phyloP scores from a whole-genome alignment of 2,329 filamentous ascomycete genomes.

The Alternaria infectoria region DNA sequence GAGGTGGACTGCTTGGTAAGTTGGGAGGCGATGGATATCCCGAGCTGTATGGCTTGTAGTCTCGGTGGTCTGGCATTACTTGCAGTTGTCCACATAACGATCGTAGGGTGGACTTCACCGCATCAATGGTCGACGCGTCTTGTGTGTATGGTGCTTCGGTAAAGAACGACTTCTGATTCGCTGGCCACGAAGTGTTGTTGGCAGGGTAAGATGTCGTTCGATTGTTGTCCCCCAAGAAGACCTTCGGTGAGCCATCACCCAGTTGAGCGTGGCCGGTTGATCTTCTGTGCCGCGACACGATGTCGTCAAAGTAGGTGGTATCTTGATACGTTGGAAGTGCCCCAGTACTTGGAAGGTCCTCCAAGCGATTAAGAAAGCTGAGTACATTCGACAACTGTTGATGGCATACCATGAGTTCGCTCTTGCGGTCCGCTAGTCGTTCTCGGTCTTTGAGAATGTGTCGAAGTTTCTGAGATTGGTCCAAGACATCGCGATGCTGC shows the following conservation, averaged over 20 bases:
- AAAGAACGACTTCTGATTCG: neutral
- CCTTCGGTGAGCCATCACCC: neutral
- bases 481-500: conserved; percentile 25
- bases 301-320: conserved; percentile 9
- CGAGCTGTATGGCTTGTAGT: neutral
- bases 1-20: conserved; percentile 2
- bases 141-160: neutral
- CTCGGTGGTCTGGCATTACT: neutral
- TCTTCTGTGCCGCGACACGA: neutral
- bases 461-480: conserved; percentile 19
- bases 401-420: conserved; percentile 29
- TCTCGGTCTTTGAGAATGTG: conserved; percentile 34
- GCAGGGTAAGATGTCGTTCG: neutral
- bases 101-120: neutral
- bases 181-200: neutral
- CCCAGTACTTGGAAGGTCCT: conserved; percentile 6
- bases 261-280: neutral
- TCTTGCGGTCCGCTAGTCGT: conserved; percentile 28
- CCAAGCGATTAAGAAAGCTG: conserved; percentile 21
- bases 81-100: neutral
- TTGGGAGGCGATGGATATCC: neutral
- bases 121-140: neutral
- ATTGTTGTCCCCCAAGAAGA: neutral
- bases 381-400: conserved; percentile 34
- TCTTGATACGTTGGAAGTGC: conserved; percentile 6